These are phyloP conservation scores for Fraxinus pennsylvanica DNA, from an alignment of 257 asterid species.

Conservation along the genomic window DNA sequence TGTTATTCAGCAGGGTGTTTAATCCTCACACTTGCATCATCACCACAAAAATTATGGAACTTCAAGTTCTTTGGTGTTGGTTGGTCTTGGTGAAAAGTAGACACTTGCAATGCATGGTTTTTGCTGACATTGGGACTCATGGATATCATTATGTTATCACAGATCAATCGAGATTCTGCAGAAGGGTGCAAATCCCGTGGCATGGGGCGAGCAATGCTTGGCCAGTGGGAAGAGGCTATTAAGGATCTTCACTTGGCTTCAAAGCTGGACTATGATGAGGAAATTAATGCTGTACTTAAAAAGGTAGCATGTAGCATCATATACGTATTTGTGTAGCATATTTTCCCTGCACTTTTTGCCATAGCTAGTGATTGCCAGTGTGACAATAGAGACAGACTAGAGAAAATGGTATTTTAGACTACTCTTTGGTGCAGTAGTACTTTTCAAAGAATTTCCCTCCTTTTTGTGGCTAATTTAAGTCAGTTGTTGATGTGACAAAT, in stretches of 20 bases:
- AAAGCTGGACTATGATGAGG: constrained; percentile 89
- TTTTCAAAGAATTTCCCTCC: not conserved
- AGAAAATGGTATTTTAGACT: constrained; percentile 2
- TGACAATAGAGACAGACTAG: not conserved
- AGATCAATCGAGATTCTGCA: constrained; percentile 98
- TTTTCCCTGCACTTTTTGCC: not conserved
- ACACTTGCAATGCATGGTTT: constrained; percentile 2
- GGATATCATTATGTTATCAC: constrained; percentile 16
- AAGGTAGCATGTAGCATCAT: constrained; percentile 47
- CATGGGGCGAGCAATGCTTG: constrained; percentile 86
- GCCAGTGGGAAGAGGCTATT: constrained; percentile 89
- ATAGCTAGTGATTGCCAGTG: not conserved
- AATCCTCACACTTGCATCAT: not conserved
- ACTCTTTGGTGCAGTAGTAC: not conserved
- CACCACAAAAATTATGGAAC: not conserved
- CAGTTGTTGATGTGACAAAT: not conserved
- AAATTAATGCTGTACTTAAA: constrained; percentile 77
- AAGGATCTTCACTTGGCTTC: constrained; percentile 95
- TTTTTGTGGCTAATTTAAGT: not conserved
- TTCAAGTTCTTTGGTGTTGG: not conserved
- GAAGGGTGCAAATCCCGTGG: constrained; percentile 97
- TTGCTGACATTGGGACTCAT: constrained; percentile 8
- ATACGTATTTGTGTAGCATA: not conserved
- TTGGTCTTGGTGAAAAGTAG: not conserved
- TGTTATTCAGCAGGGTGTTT: not conserved